Percentiles rank a stretch among this genome's conserved stretches.
phyloP scores from a whole-genome alignment of 371 early-diverging fungal genomes.

The Polyrhizophydium stewartii region DNA sequence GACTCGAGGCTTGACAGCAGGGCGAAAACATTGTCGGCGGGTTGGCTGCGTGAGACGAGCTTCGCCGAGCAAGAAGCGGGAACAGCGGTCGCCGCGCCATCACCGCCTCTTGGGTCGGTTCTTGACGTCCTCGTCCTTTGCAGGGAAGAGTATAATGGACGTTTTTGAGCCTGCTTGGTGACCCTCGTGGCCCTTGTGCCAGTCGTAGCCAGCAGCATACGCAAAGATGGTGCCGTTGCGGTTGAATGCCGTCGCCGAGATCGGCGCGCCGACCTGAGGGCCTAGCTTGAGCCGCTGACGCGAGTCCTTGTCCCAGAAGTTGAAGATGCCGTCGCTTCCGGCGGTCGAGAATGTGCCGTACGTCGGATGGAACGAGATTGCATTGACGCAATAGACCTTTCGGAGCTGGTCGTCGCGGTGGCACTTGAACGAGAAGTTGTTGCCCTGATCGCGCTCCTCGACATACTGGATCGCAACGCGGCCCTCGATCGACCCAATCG shows the following conservation, averaged over 20 bases:
- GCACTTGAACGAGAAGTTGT: conserved; percentile 90
- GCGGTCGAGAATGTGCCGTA: conserved; percentile 91
- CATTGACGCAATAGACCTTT: conserved; percentile 70
- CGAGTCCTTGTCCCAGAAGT: conserved; percentile 95
- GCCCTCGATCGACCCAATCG: conserved; percentile 90
- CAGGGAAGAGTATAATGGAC: conserved; percentile 69
- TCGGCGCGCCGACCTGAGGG: conserved; percentile 48
- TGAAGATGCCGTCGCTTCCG: conserved; percentile 88
- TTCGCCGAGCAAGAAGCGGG: too few relatives aligned
- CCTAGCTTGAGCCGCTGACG: conserved; percentile 76
- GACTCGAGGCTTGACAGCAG: too few relatives aligned
- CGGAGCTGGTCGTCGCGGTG: conserved; percentile 68
- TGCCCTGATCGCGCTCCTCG: conserved; percentile 44
- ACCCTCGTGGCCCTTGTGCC: conserved; percentile 81
- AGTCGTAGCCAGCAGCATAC: conserved; percentile 94
- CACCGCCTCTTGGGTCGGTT: conserved; percentile 43
- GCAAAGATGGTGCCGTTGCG: conserved; percentile 87
- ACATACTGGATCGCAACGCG: conserved; percentile 89
- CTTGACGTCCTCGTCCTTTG: conserved; percentile 75
- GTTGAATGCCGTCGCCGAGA: conserved; percentile 80
- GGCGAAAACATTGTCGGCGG: too few relatives aligned
- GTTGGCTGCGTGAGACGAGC: too few relatives aligned
- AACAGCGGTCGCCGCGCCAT: too few relatives aligned
- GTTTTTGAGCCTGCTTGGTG: conserved; percentile 38
- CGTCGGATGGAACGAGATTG: conserved; percentile 79